These are phyloP conservation scores for Saccharomycopsis sp. DNA, from an alignment of 805 yeast genomes.

Conservation along the genomic window DNA sequence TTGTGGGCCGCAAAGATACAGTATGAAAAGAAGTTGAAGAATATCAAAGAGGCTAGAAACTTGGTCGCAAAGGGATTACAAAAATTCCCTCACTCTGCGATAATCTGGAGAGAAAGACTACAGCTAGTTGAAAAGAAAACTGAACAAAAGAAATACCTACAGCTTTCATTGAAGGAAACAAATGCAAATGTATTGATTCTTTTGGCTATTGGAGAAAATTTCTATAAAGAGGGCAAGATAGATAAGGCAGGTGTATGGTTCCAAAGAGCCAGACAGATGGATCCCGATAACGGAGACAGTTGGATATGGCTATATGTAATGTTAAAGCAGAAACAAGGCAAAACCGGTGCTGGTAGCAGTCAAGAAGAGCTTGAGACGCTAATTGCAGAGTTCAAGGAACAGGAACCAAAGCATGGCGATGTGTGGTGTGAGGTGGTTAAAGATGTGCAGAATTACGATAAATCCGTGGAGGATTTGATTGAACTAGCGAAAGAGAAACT, in stretches of 20 bases:
- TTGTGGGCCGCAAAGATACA: slow-evolving; percentile 53
- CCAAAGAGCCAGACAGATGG: slow-evolving; percentile 53
- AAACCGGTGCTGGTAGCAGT: too few relatives aligned
- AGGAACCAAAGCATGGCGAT: slow-evolving; percentile 56
- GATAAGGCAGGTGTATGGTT: slow-evolving; percentile 68
- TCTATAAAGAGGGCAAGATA: slow-evolving; percentile 59
- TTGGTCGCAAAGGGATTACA: slow-evolving; percentile 54
- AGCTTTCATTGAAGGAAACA: slow-evolving; percentile 66
- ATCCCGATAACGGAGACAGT: slow-evolving; percentile 61
- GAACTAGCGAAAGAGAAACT: slow-evolving; percentile 26
- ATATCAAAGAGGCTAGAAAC: slow-evolving; percentile 44
- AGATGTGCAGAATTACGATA: slow-evolving; percentile 39
- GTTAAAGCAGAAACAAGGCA: slow-evolving; percentile 32
- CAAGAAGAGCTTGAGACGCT: slow-evolving; percentile 33
- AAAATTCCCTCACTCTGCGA: slow-evolving; percentile 49
- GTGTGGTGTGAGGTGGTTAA: slow-evolving; percentile 52
- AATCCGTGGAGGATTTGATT: slow-evolving; percentile 36
- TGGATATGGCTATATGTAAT: slow-evolving; percentile 63
- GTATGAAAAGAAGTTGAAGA: slow-evolving; percentile 48
- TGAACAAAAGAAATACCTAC: slow-evolving; percentile 48
- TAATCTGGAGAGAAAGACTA: slow-evolving; percentile 53
- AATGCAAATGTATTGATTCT: slow-evolving; percentile 54
- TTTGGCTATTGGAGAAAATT: slow-evolving; percentile 55
- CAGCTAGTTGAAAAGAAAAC: slow-evolving; percentile 39
- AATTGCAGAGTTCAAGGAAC: slow-evolving; percentile 32